Percentiles rank a stretch among this genome's conserved stretches.
Evolutionary conservation across 164 flowering plant species (phyloP).

Genomic region (Vitis rotundifolia): DNA sequence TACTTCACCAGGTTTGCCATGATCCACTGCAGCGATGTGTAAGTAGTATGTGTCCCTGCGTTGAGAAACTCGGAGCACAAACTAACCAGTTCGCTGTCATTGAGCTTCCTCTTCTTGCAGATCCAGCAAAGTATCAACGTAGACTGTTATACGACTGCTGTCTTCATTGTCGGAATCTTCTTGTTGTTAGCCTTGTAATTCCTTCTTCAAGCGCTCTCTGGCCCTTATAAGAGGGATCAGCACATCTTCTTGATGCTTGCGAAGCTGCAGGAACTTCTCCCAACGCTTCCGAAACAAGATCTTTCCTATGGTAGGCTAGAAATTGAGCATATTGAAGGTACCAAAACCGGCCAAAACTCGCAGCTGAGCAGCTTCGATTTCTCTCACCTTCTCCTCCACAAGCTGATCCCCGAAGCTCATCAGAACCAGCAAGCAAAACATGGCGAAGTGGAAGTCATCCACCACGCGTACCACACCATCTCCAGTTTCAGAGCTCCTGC

Average conservation of each 20-base stretch:
- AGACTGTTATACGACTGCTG: neutral
- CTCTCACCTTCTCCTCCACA: conserved; percentile 4
- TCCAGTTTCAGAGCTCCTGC: too few relatives aligned
- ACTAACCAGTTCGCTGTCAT: conserved; percentile 28
- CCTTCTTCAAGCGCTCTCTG: neutral
- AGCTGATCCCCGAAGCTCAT: conserved; percentile 30
- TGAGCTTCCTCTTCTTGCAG: conserved; percentile 22
- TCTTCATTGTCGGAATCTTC: neutral
- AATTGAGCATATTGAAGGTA: conserved; percentile 5
- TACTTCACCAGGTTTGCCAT: too few relatives aligned
- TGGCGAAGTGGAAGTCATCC: conserved; percentile 16
- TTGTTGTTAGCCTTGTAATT: neutral
- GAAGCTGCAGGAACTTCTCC: conserved; percentile 7
- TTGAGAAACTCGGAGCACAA: conserved; percentile 42
- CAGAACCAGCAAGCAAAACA: conserved; percentile 16
- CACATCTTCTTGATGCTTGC: neutral
- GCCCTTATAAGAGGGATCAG: conserved; percentile 17
- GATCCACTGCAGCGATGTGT: conserved; percentile 46
- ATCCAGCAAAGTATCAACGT: conserved; percentile 19
- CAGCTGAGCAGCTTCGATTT: conserved; percentile 8
- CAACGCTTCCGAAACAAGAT: conserved; percentile 16
- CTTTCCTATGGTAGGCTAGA: conserved; percentile 18
- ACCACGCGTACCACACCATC: neutral
- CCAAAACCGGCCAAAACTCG: neutral
- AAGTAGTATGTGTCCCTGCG: conserved; percentile 49